These are phyloP conservation scores for Purpureocillium takamizusanense DNA, from an alignment of 2,329 filamentous ascomycete genomes.

Conservation along the genomic window DNA sequence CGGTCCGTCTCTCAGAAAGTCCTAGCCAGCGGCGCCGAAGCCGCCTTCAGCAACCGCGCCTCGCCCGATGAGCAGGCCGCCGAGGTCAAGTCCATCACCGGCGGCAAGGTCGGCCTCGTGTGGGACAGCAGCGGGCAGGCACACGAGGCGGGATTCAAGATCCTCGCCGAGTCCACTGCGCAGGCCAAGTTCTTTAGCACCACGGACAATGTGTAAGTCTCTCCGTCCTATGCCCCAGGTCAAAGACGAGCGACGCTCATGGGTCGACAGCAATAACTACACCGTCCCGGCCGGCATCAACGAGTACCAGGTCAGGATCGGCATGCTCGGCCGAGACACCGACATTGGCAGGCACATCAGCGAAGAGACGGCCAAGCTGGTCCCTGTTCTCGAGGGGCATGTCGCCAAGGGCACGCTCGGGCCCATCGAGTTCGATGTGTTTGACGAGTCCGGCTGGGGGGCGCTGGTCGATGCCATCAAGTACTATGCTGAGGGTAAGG, in stretches of 20 bases:
- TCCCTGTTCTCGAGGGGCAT: slow-evolving; percentile 13
- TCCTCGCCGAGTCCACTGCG: slow-evolving; percentile 15
- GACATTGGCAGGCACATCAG: slow-evolving; percentile 11
- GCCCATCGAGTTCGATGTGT: slow-evolving; percentile 13
- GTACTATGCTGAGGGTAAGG: slow-evolving; percentile 12
- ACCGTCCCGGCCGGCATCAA: slow-evolving; percentile 11
- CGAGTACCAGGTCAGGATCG: slow-evolving; percentile 15
- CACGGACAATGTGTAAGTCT: slow-evolving; percentile 22
- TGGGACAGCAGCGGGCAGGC: slow-evolving; percentile 22
- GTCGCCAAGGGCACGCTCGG: slow-evolving; percentile 12
- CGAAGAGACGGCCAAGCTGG: slow-evolving; percentile 5
- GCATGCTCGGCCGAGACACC: slow-evolving; percentile 12
- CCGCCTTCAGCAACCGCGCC: slow-evolving; percentile 20
- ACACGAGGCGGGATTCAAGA: slow-evolving; percentile 18
- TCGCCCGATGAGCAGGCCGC: slow-evolving; percentile 19
- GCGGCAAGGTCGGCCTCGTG: slow-evolving; percentile 21
- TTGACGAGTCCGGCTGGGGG: slow-evolving; percentile 15
- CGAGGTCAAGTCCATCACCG: slow-evolving; percentile 20
- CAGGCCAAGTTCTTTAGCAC: slow-evolving; percentile 20
- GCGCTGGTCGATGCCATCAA: slow-evolving; percentile 11
- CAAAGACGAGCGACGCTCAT: not conserved
- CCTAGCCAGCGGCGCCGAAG: slow-evolving; percentile 18
- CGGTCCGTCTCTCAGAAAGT: too few species aligned
- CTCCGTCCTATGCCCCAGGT: fast-evolving
- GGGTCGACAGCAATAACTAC: slow-evolving; percentile 9